Base-by-base conservation (phyloP, 176 grass and related monocot species). In the Bromus sterilis region DNA sequence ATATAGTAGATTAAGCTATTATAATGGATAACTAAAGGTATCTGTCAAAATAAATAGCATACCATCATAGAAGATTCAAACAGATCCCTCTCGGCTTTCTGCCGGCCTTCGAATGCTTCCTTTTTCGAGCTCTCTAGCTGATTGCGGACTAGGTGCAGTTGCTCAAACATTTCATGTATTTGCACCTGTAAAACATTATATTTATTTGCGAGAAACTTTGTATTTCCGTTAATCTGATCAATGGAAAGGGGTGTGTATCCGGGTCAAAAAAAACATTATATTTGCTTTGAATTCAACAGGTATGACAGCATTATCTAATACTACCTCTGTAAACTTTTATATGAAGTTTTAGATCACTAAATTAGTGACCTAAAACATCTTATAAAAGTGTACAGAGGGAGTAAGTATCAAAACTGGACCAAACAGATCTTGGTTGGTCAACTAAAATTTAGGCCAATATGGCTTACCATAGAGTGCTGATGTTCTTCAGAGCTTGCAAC, bases 101-200 rank as follows among this genome's bases (percentile, higher is more conserved):
- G 79, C 28, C 90, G 90, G 26, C 77, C 90, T 49, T 93, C 88
- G 7, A 36, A 82, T 78, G 77, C 88, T 91, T 97, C 90, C 32
- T 82, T 75, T 61, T 57, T 77, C 26, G 71, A 81, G 62, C 36
- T 58, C 57, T 89, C 83, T 82, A 85, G 58, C 30, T 93, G 90
- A 15, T 11, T 41, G 69, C 85, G 28, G 9, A 70, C 80, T 61
- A 26, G 77, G 69, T 83, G 66, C 36, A 89, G 78, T 80, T 76
- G 80, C 67, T 84, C 79, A 77, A 82, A 75, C 63, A 75, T 21
- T 60, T 89, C 86, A 30, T 83, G 72, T 53, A 23, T 51, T 75
- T 82, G 82, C 32, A 65, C 78, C 88, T 89, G 43, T 61, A 84
- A 86, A 63, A 58, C 4, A 75, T 86, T 37, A 67, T 59, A 9